phyloP scores from a whole-genome alignment of 2,329 filamentous ascomycete genomes.

The Davidsoniella eucalypti region DNA sequence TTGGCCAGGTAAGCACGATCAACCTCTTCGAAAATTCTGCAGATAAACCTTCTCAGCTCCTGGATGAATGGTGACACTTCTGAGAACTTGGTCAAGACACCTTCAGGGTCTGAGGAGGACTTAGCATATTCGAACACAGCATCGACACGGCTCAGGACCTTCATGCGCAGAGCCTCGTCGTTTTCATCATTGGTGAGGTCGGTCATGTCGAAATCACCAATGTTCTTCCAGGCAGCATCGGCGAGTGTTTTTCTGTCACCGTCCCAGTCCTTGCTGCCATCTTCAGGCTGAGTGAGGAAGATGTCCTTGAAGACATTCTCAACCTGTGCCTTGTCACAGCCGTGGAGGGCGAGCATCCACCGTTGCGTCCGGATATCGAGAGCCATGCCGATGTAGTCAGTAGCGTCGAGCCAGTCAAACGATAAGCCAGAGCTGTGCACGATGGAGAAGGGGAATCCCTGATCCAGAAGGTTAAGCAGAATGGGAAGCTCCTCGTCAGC shows the following conservation, averaged over 20 bases:
- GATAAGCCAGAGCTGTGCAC: slow-evolving; percentile 13
- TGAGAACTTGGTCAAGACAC: slow-evolving; percentile 7
- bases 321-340: slow-evolving; percentile 13
- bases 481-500: slow-evolving; percentile 14
- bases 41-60: slow-evolving; percentile 10
- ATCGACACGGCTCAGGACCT: slow-evolving; percentile 6
- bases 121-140: slow-evolving; percentile 10
- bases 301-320: slow-evolving; percentile 19
- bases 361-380: slow-evolving; percentile 24
- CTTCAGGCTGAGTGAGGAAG: slow-evolving; percentile 17
- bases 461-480: slow-evolving; percentile 21
- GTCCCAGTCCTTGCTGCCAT: slow-evolving; percentile 15
- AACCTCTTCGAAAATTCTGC: slow-evolving; percentile 13
- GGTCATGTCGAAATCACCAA: slow-evolving; percentile 11
- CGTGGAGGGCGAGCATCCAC: slow-evolving; percentile 18
- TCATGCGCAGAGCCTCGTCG: slow-evolving; percentile 5
- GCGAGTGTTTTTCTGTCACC: slow-evolving; percentile 13
- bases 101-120: slow-evolving; percentile 5
- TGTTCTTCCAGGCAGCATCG: slow-evolving; percentile 8
- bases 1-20: slow-evolving; percentile 12
- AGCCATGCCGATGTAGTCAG: slow-evolving; percentile 16
- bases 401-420: slow-evolving; percentile 13
- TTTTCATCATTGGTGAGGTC: slow-evolving; percentile 9
- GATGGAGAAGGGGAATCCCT: slow-evolving; percentile 19
- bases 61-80: slow-evolving; percentile 11